Conservation (phyloP, 805 yeast genomes). For the Grigorovia transvaalensis region DNA sequence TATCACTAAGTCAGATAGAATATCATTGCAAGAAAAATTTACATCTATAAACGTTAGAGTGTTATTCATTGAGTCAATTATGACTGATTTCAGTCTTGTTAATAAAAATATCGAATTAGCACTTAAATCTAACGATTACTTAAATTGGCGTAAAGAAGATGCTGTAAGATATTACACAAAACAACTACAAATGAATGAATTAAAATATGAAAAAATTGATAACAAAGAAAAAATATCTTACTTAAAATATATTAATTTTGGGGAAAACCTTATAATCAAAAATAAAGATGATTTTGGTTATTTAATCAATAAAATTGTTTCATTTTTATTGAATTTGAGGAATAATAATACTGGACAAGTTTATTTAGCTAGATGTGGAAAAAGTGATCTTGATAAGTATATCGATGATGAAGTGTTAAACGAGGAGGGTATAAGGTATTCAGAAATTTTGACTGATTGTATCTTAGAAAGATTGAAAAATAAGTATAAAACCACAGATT, state of each 20-base stretch:
- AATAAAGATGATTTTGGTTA: constrained; percentile 81
- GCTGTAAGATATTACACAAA: constrained; percentile 72
- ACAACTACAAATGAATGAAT: constrained; percentile 57
- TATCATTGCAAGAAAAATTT: constrained; percentile 45
- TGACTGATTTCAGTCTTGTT: constrained; percentile 61
- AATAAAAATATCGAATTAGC: constrained; percentile 77
- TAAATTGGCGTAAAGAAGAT: constrained; percentile 57
- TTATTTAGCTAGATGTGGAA: constrained; percentile 80
- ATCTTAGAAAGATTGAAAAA: constrained; percentile 32
- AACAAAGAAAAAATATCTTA: constrained; percentile 49
- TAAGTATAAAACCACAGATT: constrained; percentile 8
- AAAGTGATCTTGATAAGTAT: constrained; percentile 39
- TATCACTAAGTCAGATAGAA: constrained; percentile 61
- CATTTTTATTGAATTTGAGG: constrained; percentile 82
- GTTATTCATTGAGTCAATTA: constrained; percentile 77
- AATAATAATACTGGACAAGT: constrained; percentile 82
- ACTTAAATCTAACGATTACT: constrained; percentile 77
- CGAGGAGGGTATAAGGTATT: constrained; percentile 59
- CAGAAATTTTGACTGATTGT: constrained; percentile 52
- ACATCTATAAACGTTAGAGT: constrained; percentile 55
- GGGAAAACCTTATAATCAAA: constrained; percentile 73
- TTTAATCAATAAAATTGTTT: constrained; percentile 80
- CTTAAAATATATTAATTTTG: constrained; percentile 83
- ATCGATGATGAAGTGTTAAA: constrained; percentile 76
- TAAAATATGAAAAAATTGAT: constrained; percentile 63